Conservation (phyloP, 2,329 filamentous ascomycete genomes). For the Aspergillus neoniger region DNA sequence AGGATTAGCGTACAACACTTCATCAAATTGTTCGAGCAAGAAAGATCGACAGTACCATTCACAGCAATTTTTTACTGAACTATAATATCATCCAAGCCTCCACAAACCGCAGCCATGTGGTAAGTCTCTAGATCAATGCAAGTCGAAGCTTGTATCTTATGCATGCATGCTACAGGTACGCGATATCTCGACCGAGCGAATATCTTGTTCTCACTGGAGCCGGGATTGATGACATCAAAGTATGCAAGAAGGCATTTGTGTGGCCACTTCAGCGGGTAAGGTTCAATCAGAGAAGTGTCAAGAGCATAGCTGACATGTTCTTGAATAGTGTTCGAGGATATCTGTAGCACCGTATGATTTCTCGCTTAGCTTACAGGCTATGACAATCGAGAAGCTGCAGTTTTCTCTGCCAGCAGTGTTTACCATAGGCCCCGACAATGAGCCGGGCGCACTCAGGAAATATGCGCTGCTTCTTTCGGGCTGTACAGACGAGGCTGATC, state of each 20-base stretch:
- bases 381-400: slow-evolving; percentile 86
- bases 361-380: slow-evolving; percentile 77
- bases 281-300: background rate
- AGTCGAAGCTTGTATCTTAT: background rate
- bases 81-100: background rate
- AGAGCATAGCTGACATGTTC: background rate
- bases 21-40: too few relatives aligned
- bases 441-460: slow-evolving; percentile 70
- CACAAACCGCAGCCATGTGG: slow-evolving; percentile 18
- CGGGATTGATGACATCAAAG: slow-evolving; percentile 71
- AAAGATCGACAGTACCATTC: too few relatives aligned
- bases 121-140: slow-evolving; percentile 3
- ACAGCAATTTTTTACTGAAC: background rate
- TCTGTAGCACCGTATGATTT: slow-evolving; percentile 66
- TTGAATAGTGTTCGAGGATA: slow-evolving; percentile 35
- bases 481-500: slow-evolving; percentile 49
- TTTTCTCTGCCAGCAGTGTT: slow-evolving; percentile 82
- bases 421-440: slow-evolving; percentile 79
- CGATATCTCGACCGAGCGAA: slow-evolving; percentile 72
- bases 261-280: slow-evolving; percentile 66
- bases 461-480: slow-evolving; percentile 78
- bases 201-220: slow-evolving; percentile 87
- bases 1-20: background rate
- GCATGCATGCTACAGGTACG: slow-evolving; percentile 55
- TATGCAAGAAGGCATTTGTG: slow-evolving; percentile 75